Evolutionary conservation across 1,139 yeast genomes (phyloP).

Genomic region (Arxiozyma telluris): DNA sequence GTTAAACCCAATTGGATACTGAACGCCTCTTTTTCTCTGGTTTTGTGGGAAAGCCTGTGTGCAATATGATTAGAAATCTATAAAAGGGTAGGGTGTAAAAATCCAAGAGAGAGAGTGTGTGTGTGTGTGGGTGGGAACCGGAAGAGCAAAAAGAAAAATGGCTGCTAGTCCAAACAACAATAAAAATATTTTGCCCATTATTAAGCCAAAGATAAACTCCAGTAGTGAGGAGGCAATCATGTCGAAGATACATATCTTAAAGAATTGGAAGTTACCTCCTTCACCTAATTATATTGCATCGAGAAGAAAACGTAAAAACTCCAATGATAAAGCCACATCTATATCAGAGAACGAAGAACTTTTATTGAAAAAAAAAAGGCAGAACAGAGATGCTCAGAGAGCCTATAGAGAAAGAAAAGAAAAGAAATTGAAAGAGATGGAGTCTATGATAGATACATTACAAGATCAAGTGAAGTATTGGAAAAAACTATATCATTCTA

Average conservation of each 20-base stretch:
- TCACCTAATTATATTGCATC: constrained; percentile 8
- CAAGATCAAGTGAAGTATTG: constrained; percentile 60
- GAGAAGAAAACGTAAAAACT: neutral
- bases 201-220: constrained; percentile 5
- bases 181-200: neutral
- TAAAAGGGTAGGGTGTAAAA: too few species aligned
- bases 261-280: constrained; percentile 86
- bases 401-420: constrained; percentile 50
- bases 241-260: constrained; percentile 56
- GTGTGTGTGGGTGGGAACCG: neutral
- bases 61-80: too few species aligned
- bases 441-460: constrained; percentile 54
- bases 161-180: neutral
- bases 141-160: neutral
- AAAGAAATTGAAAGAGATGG: constrained; percentile 43
- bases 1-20: too few species aligned
- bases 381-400: constrained; percentile 90
- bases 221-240: constrained; percentile 1
- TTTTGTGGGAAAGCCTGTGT: too few species aligned
- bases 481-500: constrained; percentile 37
- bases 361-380: constrained; percentile 63
- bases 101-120: too few species aligned
- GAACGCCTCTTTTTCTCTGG: too few species aligned
- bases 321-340: neutral
- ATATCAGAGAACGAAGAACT: neutral